Base-by-base conservation (phyloP, 2,329 filamentous ascomycete genomes). In the Penicillium hesseltinei region DNA sequence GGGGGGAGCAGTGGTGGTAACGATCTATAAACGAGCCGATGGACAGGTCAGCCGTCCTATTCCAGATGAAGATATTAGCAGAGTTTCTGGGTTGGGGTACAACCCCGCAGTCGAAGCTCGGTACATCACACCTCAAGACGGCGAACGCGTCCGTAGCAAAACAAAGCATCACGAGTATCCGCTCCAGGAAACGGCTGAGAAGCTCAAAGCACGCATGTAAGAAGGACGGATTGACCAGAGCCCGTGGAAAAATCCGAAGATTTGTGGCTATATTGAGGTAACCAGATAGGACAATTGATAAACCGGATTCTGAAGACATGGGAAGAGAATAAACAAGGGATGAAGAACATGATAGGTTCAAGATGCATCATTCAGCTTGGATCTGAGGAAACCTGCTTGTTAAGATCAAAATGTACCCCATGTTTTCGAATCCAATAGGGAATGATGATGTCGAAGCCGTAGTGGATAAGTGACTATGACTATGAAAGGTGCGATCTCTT, bases 61-160 rank as follows among this genome's bases (percentile, higher is more conserved):
- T 33, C 11, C 31, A 6, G 31, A 84, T 57, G 82, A 79, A 4
- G 81, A 84, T 36, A 82, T 96, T 2, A 89, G 81, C 2, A 84
- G 80, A 78, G 72, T 75, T 56, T 91, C 84, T 45, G 31, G 31
- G 11, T 76, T 96, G 25, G 92, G 91, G 0, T 97, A 97, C 69
- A 97, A 97, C 73, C 93, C 93, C 13, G 93, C 93, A 4, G 87
- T 92, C 6, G 87, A 89, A 75, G 93, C 93, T 8, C 92, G 88
- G 80, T 92, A 92, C 2, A 33, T 96, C 74, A 95, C 91, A 0
- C 83, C 83, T 58, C 84, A 81, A 62, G 91, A 97, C 78, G 82
- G 81, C 6, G 88, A 87, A 57, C 77, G 77, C 42, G 82, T 85
- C 31, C 85, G 91, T 65, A 87, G 88, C 70, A 91, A 87, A 79